Base-by-base conservation (phyloP, 495 filamentous ascomycete genomes). In the Aspergillus campestris region DNA sequence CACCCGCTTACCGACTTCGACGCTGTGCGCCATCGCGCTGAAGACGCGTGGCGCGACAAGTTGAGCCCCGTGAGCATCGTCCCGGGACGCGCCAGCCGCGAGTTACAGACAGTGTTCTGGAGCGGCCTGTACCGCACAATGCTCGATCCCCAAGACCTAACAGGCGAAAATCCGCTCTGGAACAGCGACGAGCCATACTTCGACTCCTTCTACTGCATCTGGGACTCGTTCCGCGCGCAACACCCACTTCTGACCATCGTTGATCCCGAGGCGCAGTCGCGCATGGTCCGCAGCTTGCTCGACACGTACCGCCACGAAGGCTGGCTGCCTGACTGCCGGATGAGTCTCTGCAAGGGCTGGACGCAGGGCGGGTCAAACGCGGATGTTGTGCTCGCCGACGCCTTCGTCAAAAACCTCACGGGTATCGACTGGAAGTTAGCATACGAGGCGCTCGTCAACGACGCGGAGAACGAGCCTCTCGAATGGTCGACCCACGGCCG, bases 301-400 rank as follows among this genome's bases (percentile, higher is more conserved):
- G 84, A 88, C 52, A 87, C 79, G 4, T 89, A 89, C 46, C 69
- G 72, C 8, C 77, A 87, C 39, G 72, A 81, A 45, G 85, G 82
- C 1, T 85, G 77, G 64, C 57, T 86, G 1, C 83, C 83, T 3
- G 83, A 86, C 42, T 86, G 82, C 46, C 75, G 78, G 33, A 82
- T 81, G 78, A 68, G 57, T 6, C 75, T 84, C 1, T 82, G 74
- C 50, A 85, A 83, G 59, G 84, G 84, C 1, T 83, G 71, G 45
- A 88, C 84, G 1, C 84, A 89, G 59, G 83, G 86, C 18, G 86
- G 86, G 0, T 87, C 84, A 0, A 89, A 90, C 48, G 85, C 86
- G n/a, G 85, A 90, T 51, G 76, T 84, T 27, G 59, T 90, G 4
- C 59, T 89, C 9, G 78, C 75, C 0, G 85, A 89, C 55, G 77